Evolutionary conservation across 108 stramenopile species (phyloP).

Genomic region (Fragilaria crotonensis): DNA sequence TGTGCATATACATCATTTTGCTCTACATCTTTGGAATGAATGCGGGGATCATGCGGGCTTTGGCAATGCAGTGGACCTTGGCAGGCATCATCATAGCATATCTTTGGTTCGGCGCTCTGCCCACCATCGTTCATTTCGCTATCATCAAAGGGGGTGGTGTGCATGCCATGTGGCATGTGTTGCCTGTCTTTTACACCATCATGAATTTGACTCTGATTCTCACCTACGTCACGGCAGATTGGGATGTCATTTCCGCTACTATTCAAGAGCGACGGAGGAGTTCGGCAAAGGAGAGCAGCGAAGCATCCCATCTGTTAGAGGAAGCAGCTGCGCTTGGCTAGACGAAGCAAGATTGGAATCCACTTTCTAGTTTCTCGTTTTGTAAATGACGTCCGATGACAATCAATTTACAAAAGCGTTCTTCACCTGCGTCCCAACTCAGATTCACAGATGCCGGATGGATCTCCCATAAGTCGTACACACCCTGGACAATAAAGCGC

Average conservation of each 20-base stretch:
- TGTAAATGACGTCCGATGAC: conserved; percentile 81
- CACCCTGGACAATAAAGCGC: conserved; percentile 66
- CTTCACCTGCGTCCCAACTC: conserved; percentile 38
- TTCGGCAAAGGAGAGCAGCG: not conserved
- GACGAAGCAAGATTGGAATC: conserved; percentile 58
- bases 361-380: conserved; percentile 26
- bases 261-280: conserved; percentile 1
- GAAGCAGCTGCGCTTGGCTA: not conserved
- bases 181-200: conserved; percentile 23
- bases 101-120: conserved; percentile 25
- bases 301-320: not conserved
- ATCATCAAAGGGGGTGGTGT: conserved; percentile 22
- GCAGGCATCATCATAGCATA: conserved; percentile 23
- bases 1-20: conserved; percentile 30
- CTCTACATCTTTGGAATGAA: conserved; percentile 37
- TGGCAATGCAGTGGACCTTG: conserved; percentile 46
- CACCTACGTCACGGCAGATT: conserved; percentile 24
- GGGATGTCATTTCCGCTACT: conserved; percentile 18
- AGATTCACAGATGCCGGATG: conserved; percentile 51
- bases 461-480: conserved; percentile 85
- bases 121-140: conserved; percentile 17
- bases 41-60: conserved; percentile 25
- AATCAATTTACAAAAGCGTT: conserved; percentile 67
- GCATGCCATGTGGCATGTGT: conserved; percentile 22
- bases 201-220: conserved; percentile 26